Evolutionary conservation across 768 basidiomycete species (phyloP), one percentile per base, ranked within the genome.

Genomic region (Boletellus emodensis): DNA sequence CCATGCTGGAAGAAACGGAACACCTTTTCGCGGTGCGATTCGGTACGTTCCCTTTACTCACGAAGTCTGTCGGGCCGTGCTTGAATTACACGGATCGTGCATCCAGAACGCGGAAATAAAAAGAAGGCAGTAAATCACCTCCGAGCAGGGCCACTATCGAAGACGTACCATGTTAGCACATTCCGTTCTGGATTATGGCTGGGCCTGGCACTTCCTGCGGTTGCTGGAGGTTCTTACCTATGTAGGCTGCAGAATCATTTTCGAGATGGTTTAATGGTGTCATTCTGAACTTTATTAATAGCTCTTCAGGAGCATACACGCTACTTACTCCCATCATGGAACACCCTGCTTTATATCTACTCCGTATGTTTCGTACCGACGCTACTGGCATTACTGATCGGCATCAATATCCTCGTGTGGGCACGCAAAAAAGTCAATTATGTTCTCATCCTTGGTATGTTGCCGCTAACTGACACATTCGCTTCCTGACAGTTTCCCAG

Each of bases 331-430:
- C 83, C 82, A 1, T 81, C 77, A 6, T 91, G 87, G 85, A 76
- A 79, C 44, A 83, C 77, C 1, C 70, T 97, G 10, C 71, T 97
- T 36, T 84, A 82, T 55, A 72, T 94, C 13, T 99, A 95, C 62
- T 84, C 79, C 1, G 74, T 84, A 2, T 67, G 95, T 32, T 70
- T 84, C 37, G 65, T 96, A 3, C 93, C 94, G 0, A 75, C 84
- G 4, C 55, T 95, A 1, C 89, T 95, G 58, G 72, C 83, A 1
- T 54, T 91, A 28, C 71, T 95, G 1, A 81, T 99, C 47, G 89
- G 90, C 22, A 49, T 89, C 20, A 95, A 99, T 63, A 56, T 96
- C 6, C 59, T 84, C 26, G 87, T 86, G 0, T 99, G 90, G 85
- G 75, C 82, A 0, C 68, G 70, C 7, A 74, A 85, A 5, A 76